Conservation (phyloP, 2,329 filamentous ascomycete genomes). For the Penicillium carneum region DNA sequence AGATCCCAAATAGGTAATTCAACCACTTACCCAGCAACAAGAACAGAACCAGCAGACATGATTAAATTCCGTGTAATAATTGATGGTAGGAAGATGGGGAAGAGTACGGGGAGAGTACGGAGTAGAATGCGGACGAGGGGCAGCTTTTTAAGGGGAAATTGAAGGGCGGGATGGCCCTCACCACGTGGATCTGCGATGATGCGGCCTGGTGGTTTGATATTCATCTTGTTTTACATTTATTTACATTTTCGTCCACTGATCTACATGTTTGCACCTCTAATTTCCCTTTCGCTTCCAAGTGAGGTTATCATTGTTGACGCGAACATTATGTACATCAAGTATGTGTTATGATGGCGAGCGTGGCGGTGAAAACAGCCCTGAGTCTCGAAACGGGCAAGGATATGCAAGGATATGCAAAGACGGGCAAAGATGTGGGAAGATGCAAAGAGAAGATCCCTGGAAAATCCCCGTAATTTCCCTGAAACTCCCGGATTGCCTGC, state of each 20-base stretch:
- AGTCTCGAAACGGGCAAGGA: constrained; percentile 2
- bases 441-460: neutral
- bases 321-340: neutral
- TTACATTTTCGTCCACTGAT: neutral
- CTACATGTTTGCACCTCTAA: neutral
- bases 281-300: neutral
- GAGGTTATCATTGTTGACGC: neutral
- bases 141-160: constrained; percentile 29
- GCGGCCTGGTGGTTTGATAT: constrained; percentile 15
- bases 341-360: neutral
- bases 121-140: constrained; percentile 23
- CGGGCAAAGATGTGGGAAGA: neutral
- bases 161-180: constrained; percentile 13
- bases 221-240: neutral
- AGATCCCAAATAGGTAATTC: constrained; percentile 21
- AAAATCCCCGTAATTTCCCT: neutral
- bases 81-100: constrained; percentile 7
- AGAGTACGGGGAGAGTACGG: constrained; percentile 4
- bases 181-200: constrained; percentile 17
- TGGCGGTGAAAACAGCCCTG: neutral
- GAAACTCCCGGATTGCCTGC: neutral
- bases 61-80: constrained; percentile 26
- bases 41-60: constrained; percentile 85
- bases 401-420: neutral
- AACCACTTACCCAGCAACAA: constrained; percentile 82